These are phyloP conservation scores for Komagataella populi DNA, from an alignment of 805 yeast species.

Conservation along the genomic window DNA sequence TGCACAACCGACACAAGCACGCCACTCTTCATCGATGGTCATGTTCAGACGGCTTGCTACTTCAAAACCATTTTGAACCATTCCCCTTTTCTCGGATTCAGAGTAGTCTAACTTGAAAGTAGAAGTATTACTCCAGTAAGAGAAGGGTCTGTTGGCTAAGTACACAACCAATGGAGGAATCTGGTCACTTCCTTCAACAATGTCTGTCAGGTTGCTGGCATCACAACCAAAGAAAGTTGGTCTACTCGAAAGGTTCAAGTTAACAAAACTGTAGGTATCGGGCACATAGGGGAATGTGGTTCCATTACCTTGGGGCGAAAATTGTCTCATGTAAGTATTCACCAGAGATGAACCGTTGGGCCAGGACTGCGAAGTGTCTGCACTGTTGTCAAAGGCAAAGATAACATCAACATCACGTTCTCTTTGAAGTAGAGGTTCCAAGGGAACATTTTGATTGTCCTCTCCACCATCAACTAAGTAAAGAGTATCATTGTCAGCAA, in stretches of 20 bases:
- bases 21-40: conserved; percentile 18
- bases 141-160: conserved; percentile 27
- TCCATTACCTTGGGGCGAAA: conserved; percentile 33
- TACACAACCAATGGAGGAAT: conserved; percentile 47
- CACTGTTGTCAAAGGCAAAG: conserved; percentile 54
- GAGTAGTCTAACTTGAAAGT: conserved; percentile 44
- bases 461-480: conserved; percentile 72
- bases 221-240: conserved; percentile 84
- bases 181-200: conserved; percentile 29
- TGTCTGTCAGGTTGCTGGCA: conserved; percentile 40
- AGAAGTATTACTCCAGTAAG: conserved; percentile 37
- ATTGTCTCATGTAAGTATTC: conserved; percentile 46
- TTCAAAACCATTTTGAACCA: conserved; percentile 39
- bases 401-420: conserved; percentile 49
- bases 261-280: conserved; percentile 44
- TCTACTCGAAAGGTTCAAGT: conserved; percentile 43
- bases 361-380: conserved; percentile 47
- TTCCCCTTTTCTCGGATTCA: conserved; percentile 23
- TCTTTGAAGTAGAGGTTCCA: conserved; percentile 49
- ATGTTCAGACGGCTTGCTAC: conserved; percentile 34
- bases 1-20: conserved; percentile 44
- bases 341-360: conserved; percentile 56
- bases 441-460: conserved; percentile 60
- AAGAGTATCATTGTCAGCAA: conserved; percentile 27
- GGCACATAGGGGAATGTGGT: conserved; percentile 77